A percentile compares a stretch with the other conserved stretches of the same genome.
Evolutionary conservation across 345 rosid genomes (phyloP).

Genomic region (Dimocarpus longan): DNA sequence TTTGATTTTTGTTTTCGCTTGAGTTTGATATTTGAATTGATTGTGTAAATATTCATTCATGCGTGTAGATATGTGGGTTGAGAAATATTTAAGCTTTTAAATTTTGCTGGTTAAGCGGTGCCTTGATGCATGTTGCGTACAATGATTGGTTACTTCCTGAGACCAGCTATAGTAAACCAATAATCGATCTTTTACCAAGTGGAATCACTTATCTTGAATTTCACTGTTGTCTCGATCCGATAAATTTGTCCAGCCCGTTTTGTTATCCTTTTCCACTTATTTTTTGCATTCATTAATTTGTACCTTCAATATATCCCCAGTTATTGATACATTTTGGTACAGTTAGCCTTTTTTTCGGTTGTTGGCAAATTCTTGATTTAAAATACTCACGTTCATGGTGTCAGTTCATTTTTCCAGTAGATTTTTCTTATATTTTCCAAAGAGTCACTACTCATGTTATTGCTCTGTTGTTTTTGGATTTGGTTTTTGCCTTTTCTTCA

Average conservation of each 20-base stretch:
- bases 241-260: constrained; percentile 1
- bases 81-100: background rate
- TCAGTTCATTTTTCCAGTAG: too few relatives aligned
- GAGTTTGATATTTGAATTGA: too few relatives aligned
- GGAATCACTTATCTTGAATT: constrained; percentile 6
- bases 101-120: constrained; percentile 37
- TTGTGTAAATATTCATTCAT: too few relatives aligned
- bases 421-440: too few relatives aligned
- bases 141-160: constrained; percentile 42
- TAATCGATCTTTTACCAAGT: constrained; percentile 29
- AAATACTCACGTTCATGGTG: background rate
- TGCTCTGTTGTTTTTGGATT: background rate
- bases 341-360: background rate
- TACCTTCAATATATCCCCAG: background rate
- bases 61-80: too few relatives aligned
- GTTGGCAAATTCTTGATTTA: background rate
- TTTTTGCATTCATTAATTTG: too few relatives aligned
- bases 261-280: too few relatives aligned
- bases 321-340: background rate
- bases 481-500: background rate
- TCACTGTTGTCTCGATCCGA: constrained; percentile 36
- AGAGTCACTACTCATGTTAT: too few relatives aligned
- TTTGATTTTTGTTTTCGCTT: background rate
- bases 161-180: constrained; percentile 32
- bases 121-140: constrained; percentile 26